These are phyloP conservation scores for Penicillium diatomitis DNA, from an alignment of 495 filamentous ascomycete species.

Conservation along the genomic window DNA sequence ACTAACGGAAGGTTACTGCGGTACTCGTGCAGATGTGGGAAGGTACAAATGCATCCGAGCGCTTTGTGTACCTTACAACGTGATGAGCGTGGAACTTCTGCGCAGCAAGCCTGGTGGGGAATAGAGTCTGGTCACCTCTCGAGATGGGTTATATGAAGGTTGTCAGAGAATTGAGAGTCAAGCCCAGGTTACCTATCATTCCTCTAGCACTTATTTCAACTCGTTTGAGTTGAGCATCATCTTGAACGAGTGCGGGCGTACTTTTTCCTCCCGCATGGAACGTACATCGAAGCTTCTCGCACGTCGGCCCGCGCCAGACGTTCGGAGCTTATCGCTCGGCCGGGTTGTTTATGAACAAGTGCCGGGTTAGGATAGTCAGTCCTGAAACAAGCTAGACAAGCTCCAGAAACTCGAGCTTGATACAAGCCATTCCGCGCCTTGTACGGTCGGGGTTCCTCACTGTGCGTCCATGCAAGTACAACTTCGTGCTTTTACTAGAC, in stretches of 20 bases:
- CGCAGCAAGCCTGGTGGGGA: no score
- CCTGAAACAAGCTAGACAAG: neutral
- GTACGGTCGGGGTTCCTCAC: no score
- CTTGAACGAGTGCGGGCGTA: no score
- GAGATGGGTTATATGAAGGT: neutral
- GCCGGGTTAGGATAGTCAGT: neutral
- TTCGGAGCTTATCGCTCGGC: conserved; percentile 9
- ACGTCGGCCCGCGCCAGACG: neutral
- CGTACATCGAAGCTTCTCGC: conserved; percentile 1
- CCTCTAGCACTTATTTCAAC: no score
- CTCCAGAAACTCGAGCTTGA: no score
- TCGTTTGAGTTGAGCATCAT: no score
- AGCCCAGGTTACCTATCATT: no score
- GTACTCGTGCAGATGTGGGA: conserved; percentile 4
- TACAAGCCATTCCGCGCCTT: no score
- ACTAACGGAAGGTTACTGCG: no score
- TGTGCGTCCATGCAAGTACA: neutral
- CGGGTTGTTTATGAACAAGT: neutral
- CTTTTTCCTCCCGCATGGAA: neutral
- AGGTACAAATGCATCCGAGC: neutral
- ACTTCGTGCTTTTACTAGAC: neutral
- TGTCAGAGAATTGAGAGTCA: no score
- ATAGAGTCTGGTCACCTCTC: neutral
- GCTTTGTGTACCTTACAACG: no score
- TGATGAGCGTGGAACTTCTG: no score